Conservation (phyloP, 2,329 filamentous ascomycete genomes). For the Coleophoma cylindrospora region DNA sequence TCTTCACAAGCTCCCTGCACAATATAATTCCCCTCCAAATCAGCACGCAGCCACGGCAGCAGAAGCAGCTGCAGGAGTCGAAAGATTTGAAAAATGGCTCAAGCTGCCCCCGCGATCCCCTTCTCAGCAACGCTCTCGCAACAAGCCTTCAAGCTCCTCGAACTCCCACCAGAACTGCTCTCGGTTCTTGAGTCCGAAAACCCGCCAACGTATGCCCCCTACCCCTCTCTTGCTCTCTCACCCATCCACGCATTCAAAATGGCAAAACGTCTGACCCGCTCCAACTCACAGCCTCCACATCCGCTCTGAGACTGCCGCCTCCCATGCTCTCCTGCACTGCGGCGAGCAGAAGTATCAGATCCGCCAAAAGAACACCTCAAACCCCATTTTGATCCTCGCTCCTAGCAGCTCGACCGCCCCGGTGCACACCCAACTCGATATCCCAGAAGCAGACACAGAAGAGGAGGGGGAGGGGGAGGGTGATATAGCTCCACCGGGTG, state of each 20-base stretch:
- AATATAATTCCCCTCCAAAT: background rate
- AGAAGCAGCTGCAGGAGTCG: background rate
- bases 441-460: too few relatives aligned
- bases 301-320: too few relatives aligned
- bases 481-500: background rate
- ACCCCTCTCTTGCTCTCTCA: too few relatives aligned
- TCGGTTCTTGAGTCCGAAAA: conserved; percentile 47
- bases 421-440: too few relatives aligned
- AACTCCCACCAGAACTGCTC: conserved; percentile 55
- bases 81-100: background rate
- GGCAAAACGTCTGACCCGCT: too few relatives aligned
- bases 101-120: conserved; percentile 34
- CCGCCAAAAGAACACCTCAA: conserved; percentile 64
- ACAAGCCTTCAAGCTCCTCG: conserved; percentile 53
- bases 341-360: conserved; percentile 50
- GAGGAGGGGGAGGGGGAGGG: too few relatives aligned
- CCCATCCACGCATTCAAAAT: too few relatives aligned
- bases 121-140: conserved; percentile 44
- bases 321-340: conserved; percentile 47
- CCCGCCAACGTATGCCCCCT: conserved; percentile 40
- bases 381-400: conserved; percentile 54
- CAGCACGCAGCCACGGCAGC: background rate
- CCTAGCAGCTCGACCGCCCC: conserved; percentile 18
- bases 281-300: too few relatives aligned
- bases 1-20: background rate